A percentile compares a stretch with the other conserved stretches of the same genome.
Evolutionary conservation across 805 yeast genomes (phyloP).

Genomic region (Hanseniaspora thailandica): DNA sequence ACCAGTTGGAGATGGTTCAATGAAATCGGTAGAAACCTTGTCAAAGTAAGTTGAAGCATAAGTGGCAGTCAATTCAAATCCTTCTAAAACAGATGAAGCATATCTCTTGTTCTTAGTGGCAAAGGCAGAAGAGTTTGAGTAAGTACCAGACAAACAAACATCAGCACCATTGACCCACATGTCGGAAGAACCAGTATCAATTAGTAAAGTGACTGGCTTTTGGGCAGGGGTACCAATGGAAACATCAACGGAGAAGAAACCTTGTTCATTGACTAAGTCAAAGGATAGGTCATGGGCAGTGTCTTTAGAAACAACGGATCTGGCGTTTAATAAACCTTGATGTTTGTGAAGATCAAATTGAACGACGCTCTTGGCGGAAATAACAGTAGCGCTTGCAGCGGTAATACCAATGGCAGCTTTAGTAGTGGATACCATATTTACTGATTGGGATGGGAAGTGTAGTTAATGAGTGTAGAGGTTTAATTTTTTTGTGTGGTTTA

Average conservation of each 20-base stretch:
- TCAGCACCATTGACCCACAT: slow-evolving; percentile 46
- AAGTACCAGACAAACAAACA: slow-evolving; percentile 30
- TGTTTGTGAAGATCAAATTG: slow-evolving; percentile 12
- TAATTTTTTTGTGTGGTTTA: not conserved
- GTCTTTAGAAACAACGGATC: slow-evolving; percentile 11
- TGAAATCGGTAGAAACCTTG: slow-evolving; percentile 5
- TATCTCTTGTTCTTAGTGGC: slow-evolving; percentile 6
- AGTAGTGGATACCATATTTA: slow-evolving; percentile 7
- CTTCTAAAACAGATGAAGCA: slow-evolving; percentile 9
- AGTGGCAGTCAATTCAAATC: slow-evolving; percentile 15
- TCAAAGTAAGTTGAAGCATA: slow-evolving; percentile 11
- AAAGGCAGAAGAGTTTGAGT: slow-evolving; percentile 1
- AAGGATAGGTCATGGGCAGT: slow-evolving; percentile 16
- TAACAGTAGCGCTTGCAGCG: not conserved
- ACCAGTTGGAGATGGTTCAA: not conserved
- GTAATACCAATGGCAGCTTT: not conserved
- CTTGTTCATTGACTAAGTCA: slow-evolving; percentile 30
- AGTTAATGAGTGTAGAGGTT: not conserved
- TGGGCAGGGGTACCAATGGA: slow-evolving; percentile 49
- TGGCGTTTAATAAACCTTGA: not conserved
- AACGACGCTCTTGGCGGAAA: not conserved
- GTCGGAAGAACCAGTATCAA: slow-evolving; percentile 74
- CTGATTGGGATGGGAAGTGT: too few relatives aligned
- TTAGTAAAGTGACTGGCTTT: slow-evolving; percentile 37
- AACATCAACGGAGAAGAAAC: slow-evolving; percentile 37